Base-by-base conservation (phyloP, 192 early-diverging fungal species). In the Umbelopsis sp. region DNA sequence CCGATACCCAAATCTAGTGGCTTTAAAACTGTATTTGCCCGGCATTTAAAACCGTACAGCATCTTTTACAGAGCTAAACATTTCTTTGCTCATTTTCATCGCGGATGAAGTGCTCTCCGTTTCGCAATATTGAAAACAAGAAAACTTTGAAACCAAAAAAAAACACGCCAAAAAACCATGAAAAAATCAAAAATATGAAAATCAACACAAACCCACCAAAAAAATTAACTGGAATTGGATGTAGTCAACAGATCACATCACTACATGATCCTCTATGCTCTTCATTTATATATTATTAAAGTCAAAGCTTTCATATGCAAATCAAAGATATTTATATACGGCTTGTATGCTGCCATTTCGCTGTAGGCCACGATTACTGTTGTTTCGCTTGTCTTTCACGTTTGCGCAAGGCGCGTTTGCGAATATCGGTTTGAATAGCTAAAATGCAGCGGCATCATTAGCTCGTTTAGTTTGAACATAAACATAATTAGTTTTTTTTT, bases 371-470 rank as follows among this genome's bases (percentile, higher is more conserved):
- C 10, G 5, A 41, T 41, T 41, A 41, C 10, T 41, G 5, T 61
- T 61, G 55, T 18, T 61, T 25, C 21, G 87, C 87, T 67, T 88
- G 86, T 55, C 87, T 81, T 67, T 88, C 88, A 5, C 82, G 76
- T 84, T 93, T 94, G 50, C 78, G 80, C 50, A 95, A 75, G 21
- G 91, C 92, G 35, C 91, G 86, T 74, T 89, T 88, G 46, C 92
- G 82, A 64, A 93, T 92, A 71, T 85, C 81, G 22, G 76, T 67
- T 76, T 93, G 89, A 70, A 90, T 80, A 23, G 66, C 80, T 76
- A 67, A 74, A 21, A 61, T 13, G 25, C 41, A 18, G 22, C 20
- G 67, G 15, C 6, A 46, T 27, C n/a, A 23, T 49, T 35, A 20
- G 21, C 37, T 9, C 44, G 22, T 77, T 69, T 73, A 64, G 21